Conservation (phyloP, 2,329 filamentous ascomycete species). For the Talaromyces sp. region DNA sequence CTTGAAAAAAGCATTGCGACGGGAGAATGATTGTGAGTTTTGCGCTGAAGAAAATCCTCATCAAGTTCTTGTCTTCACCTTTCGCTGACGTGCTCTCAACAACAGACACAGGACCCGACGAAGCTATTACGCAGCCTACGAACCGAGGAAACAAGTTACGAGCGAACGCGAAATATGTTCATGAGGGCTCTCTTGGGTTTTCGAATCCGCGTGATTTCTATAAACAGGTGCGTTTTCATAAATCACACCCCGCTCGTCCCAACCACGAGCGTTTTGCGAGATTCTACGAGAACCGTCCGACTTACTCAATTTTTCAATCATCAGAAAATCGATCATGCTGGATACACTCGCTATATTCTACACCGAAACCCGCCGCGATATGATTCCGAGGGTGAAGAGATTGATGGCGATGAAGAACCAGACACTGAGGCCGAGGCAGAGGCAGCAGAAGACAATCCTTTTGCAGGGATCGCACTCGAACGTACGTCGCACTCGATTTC, state of each 20-base stretch:
- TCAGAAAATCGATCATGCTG: constrained; percentile 61
- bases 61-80: neutral
- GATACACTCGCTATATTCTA: constrained; percentile 59
- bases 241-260: constrained; percentile 1
- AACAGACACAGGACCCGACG: constrained; percentile 46
- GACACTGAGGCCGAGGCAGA: constrained; percentile 57
- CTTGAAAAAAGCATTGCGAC: constrained; percentile 52
- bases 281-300: neutral
- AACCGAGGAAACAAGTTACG: constrained; percentile 62
- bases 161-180: constrained; percentile 55
- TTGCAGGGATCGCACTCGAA: constrained; percentile 56
- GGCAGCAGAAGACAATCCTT: constrained; percentile 61
- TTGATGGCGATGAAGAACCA: constrained; percentile 54
- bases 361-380: constrained; percentile 57
- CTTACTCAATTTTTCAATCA: neutral
- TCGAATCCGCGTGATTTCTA: constrained; percentile 51
- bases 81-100: neutral
- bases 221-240: constrained; percentile 48
- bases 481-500: constrained; percentile 38
- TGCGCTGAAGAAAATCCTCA: constrained; percentile 16
- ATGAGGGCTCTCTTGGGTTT: constrained; percentile 53
- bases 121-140: constrained; percentile 52
- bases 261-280: neutral
- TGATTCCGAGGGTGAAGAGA: constrained; percentile 62
- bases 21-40: constrained; percentile 44